Evolutionary conservation across 345 rosid genomes (phyloP), one percentile per base, ranked within the genome.

Genomic region (Cardamine chenopodiifolia): DNA sequence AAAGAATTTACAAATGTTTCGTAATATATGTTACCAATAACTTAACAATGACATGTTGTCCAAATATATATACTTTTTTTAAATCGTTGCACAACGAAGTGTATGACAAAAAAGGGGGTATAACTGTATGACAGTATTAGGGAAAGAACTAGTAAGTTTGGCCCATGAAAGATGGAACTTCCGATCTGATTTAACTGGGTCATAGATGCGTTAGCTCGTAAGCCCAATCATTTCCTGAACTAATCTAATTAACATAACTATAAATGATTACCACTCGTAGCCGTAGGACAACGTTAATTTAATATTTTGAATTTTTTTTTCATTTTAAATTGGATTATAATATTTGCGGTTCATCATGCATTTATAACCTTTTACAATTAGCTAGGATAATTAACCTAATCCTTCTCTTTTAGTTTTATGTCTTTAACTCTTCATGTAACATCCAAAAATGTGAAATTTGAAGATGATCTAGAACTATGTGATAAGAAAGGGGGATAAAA

Each of bases 211-310:
- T 29, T 45, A 69, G 31, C 57, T 47, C 25, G 12, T 6, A 15
- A 55, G 68, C 68, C 75, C 75, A 71, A 11, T 71, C 1, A 32
- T 58, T 59, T 59, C 39, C 6, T 47, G 58, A 56, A 55, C 52
- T 17, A 49, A 8, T 14, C 1, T 8, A 23, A 15, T 42, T 42
- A 42, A 42, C 18, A 15, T 15, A 15, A 14, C 8, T 42, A 15
- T 15, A 44, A 44, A 48, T 48, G 54, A 48, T 19, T 48, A 48
- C 26, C 55, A 49, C 6, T 12, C 6, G 53, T 48, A 40, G 45
- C 28, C 28, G 28, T 26, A 26, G 28, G n/a, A 40, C 17, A 40
- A 5, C 14, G 45, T 14, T 40, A 40, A 40, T 5, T 40, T 40
- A 40, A 13, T 39, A 39, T 13, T 12, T 35, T 35, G 40, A 12